Conservation (phyloP, 140 eudicot genomes). For the Anethum foeniculum region DNA sequence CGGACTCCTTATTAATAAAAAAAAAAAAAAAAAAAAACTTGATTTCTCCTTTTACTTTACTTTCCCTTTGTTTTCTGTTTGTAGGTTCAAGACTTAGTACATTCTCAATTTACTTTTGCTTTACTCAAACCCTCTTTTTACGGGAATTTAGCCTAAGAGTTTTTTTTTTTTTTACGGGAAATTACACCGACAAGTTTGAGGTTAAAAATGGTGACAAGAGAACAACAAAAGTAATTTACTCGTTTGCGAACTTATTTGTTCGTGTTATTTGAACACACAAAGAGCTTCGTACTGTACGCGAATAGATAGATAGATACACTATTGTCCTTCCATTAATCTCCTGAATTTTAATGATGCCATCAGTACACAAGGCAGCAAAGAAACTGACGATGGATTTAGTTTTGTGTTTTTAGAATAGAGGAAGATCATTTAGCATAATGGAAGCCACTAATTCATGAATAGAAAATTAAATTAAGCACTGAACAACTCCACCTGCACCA, state of each 20-base stretch:
- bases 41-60: not conserved
- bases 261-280: no score
- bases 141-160: not conserved
- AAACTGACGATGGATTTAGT: not conserved
- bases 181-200: not conserved
- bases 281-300: no score
- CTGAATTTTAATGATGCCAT: not conserved
- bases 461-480: not conserved
- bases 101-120: not conserved
- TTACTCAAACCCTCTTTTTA: not conserved
- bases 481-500: conserved; percentile 1
- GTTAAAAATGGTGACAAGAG: not conserved
- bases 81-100: not conserved
- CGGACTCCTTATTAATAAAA: no score
- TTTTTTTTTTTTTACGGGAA: not conserved
- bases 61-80: not conserved
- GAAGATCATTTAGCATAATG: not conserved
- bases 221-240: no score
- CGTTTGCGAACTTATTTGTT: no score
- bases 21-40: no score
- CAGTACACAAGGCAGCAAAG: not conserved
- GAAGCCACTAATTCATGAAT: not conserved
- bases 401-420: not conserved
- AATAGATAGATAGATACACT: no score
- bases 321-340: not conserved